Base-by-base conservation (phyloP, 169 alveolate species). In the Plasmodium inui region DNA sequence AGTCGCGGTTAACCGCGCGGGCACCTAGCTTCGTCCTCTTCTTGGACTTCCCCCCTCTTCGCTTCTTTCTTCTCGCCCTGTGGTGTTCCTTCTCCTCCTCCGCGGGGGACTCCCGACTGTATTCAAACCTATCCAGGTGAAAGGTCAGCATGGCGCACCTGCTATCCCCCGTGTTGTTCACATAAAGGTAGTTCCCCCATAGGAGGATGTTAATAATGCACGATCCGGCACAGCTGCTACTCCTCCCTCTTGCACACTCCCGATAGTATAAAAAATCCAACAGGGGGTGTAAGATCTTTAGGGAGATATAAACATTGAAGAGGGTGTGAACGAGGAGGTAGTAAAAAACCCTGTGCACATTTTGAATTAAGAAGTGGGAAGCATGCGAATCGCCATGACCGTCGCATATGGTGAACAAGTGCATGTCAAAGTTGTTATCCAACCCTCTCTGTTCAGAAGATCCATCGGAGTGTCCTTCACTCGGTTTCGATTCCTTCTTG, bases 361-460 rank as follows among this genome's bases (percentile, higher is more conserved):
- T 67, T 37, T 89, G 81, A 39, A 89, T 89, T 89, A 89, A 28
- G 28, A 89, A 89, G 8, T 28, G 41, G 30, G 94, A 79, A 9
- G 84, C 76, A 79, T 89, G 83, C n/a, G 84, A 37, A 80, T 50
- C 88, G n/a, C 91, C 61, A 67, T 89, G 94, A 28, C 94, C 94
- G 72, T 89, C 94, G 41, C 94, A 89, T 80, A 89, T 89, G 28
- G 88, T 89, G 37, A 89, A 89, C 39, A 89, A 81, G 71, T 89
- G 94, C 90, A 89, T 89, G 76, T 89, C 94, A 3, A 26, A 84
- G 17, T 84, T 53, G 6, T 32, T 28, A 34, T 19, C 17, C 32
- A 30, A 0, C 50, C 61, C 30, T 83, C 32, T 32, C 9, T 61
- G 9, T 61, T 19, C 19, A 6, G 7, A 34, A 10, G 78, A n/a